Evolutionary conservation across 1,284 basidiomycete genomes (phyloP).

Genomic region (Athelia sp.): DNA sequence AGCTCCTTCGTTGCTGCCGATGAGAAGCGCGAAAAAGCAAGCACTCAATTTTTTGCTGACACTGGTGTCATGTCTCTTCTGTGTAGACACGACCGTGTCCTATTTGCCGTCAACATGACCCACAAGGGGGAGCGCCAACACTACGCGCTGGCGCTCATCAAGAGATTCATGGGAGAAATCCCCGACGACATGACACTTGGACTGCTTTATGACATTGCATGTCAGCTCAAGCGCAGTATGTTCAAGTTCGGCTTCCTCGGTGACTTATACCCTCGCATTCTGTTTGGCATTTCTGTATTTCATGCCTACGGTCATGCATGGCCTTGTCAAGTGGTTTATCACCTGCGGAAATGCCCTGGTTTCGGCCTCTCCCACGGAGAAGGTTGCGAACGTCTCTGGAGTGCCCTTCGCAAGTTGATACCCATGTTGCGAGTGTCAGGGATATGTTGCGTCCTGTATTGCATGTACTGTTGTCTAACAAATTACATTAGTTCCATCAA

Average conservation of each 20-base stretch:
- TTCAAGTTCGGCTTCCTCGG: constrained; percentile 19
- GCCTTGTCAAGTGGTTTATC: constrained; percentile 26
- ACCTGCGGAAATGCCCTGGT: constrained; percentile 21
- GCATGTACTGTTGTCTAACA: no score
- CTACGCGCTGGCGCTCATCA: constrained; percentile 20
- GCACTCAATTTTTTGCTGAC: constrained; percentile 22
- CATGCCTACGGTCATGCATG: constrained; percentile 31
- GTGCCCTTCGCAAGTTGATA: constrained; percentile 20
- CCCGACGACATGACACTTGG: no score
- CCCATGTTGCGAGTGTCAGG: constrained; percentile 21
- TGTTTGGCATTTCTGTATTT: constrained; percentile 23
- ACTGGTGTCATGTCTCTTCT: constrained; percentile 22
- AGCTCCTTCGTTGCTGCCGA: constrained; percentile 30
- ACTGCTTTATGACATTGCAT: constrained; percentile 2
- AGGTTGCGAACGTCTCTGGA: constrained; percentile 30
- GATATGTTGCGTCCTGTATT: constrained; percentile 9
- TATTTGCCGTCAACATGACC: constrained; percentile 26
- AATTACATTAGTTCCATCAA: constrained; percentile 13
- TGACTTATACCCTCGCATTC: constrained; percentile 13
- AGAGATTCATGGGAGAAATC: constrained; percentile 5
- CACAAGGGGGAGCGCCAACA: constrained; percentile 24
- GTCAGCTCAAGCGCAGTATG: constrained; percentile 20
- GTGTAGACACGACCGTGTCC: constrained; percentile 21
- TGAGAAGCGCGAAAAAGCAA: constrained; percentile 22
- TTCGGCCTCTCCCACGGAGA: constrained; percentile 30